Evolutionary conservation across 2,329 filamentous ascomycete genomes (phyloP), one percentile per base, ranked within the genome.

Genomic region (Penicillium sp.): DNA sequence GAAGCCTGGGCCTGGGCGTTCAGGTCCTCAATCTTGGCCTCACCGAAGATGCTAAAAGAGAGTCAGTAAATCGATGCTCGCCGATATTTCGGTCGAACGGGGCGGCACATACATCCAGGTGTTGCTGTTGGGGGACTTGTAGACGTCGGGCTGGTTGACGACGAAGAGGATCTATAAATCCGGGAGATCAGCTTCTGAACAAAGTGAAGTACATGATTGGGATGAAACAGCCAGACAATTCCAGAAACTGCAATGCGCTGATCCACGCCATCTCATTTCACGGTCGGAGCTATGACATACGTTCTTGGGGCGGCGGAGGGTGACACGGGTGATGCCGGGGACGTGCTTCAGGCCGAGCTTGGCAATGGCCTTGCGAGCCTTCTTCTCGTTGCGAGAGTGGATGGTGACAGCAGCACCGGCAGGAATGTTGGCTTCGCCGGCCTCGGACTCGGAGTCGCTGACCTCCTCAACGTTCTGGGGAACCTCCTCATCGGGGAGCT

Each of bases 311-410:
- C 95, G 85, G 79, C 94, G 89, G 72, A 99, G 86, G 64, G 95
- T 99, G 69, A 99, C 95, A 73, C 94, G 88, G 70, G 94, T 99
- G 79, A 99, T 99, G 74, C 94, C 95, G 71, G 89, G 88, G 65
- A 99, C 88, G 72, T 92, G 91, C 83, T 90, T 94, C 74, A 99
- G 82, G 74, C 95, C 92, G 73, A 97, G 86, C 87, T 99, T 99
- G 77, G 91, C 89, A 75, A 99, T 95, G 71, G 92, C 91, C 86
- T 99, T 99, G 80, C 94, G 88, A 69, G 94, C 95, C 87, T 99
- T 99, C 89, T 99, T 99, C 88, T 99, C 94, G 81, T 97, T 97
- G 78, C 94, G 91, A 74, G 90, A 96, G 85, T 97, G 92, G 72
- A 99, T 87, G 69, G 94, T 85, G 71, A 92, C 88, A 62, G 88